These are phyloP conservation scores for Penicillium antarcticum DNA, from an alignment of 495 filamentous ascomycete species.

Conservation along the genomic window DNA sequence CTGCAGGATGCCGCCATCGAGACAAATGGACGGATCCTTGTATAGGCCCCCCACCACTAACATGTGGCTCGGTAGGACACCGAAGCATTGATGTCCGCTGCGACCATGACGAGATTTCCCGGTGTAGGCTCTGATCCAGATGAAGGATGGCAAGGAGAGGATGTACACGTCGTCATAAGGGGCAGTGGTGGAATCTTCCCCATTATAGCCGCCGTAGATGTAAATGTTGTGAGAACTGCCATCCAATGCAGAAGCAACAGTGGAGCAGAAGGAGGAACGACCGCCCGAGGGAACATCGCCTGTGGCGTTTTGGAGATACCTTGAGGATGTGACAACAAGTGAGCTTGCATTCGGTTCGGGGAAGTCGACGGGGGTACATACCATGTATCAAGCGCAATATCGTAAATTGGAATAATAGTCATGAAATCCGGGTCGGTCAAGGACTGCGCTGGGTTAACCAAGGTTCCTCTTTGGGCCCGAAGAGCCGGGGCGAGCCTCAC, in stretches of 20 bases:
- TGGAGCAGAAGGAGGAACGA: constrained; percentile 56
- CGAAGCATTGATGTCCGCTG: constrained; percentile 59
- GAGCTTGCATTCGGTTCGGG: not conserved
- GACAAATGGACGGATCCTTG: constrained; percentile 32
- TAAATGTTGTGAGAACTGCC: constrained; percentile 63
- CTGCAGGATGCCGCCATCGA: constrained; percentile 50
- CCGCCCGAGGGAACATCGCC: constrained; percentile 46
- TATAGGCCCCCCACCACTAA: constrained; percentile 58
- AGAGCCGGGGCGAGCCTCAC: constrained; percentile 12
- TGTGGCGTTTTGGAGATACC: constrained; percentile 55
- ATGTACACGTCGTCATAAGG: constrained; percentile 67
- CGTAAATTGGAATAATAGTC: constrained; percentile 60
- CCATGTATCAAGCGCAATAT: constrained; percentile 40
- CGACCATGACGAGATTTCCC: constrained; percentile 46
- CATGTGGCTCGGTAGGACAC: constrained; percentile 68
- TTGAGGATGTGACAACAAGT: not conserved
- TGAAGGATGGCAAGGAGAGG: constrained; percentile 68
- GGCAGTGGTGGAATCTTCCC: constrained; percentile 26
- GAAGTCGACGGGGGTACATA: not conserved
- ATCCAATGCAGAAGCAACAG: constrained; percentile 57
- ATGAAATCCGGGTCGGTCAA: constrained; percentile 53
- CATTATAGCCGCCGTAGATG: constrained; percentile 67
- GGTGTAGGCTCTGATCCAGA: constrained; percentile 57
- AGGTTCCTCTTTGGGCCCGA: constrained; percentile 21
- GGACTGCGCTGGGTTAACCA: not conserved